Evolutionary conservation across 2,329 filamentous ascomycete species (phyloP).

Genomic region (Beauveria australis): DNA sequence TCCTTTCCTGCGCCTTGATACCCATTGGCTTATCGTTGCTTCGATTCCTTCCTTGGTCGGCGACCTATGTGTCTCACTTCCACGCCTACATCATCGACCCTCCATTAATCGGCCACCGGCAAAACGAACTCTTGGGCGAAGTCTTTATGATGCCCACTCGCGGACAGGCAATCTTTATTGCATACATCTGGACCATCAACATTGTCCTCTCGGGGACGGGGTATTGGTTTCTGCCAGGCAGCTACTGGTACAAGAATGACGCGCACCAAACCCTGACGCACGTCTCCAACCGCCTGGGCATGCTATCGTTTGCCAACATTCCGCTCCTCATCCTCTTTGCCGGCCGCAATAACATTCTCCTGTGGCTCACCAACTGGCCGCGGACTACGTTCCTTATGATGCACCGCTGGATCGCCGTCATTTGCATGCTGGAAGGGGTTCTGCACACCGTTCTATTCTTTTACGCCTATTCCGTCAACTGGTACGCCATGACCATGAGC

Average conservation of each 20-base stretch:
- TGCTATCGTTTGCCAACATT: slow-evolving; percentile 28
- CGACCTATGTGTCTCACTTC: slow-evolving; percentile 4
- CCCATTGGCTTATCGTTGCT: slow-evolving; percentile 19
- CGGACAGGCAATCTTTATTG: slow-evolving; percentile 32
- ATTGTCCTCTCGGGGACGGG: slow-evolving; percentile 22
- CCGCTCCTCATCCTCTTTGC: slow-evolving; percentile 33
- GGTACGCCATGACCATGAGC: slow-evolving; percentile 5
- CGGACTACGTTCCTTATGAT: slow-evolving; percentile 38
- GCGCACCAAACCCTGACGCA: slow-evolving; percentile 22
- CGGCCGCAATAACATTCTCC: slow-evolving; percentile 35
- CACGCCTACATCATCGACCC: slow-evolving; percentile 16
- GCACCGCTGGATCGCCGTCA: slow-evolving; percentile 37
- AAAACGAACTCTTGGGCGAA: slow-evolving; percentile 11
- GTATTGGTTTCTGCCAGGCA: slow-evolving; percentile 18
- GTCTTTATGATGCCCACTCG: slow-evolving; percentile 23
- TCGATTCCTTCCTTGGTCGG: slow-evolving; percentile 19
- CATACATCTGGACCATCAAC: slow-evolving; percentile 26
- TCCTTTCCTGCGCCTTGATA: slow-evolving; percentile 18
- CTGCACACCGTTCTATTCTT: slow-evolving; percentile 33
- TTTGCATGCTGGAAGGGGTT: slow-evolving; percentile 32
- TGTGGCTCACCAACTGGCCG: slow-evolving; percentile 37
- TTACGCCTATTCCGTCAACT: slow-evolving; percentile 19
- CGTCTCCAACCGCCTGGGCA: slow-evolving; percentile 29
- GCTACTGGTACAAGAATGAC: slow-evolving; percentile 19
- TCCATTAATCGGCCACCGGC: slow-evolving; percentile 12